These are phyloP conservation scores for Bertia moriformis DNA, from an alignment of 2,329 filamentous ascomycete species.

Conservation along the genomic window DNA sequence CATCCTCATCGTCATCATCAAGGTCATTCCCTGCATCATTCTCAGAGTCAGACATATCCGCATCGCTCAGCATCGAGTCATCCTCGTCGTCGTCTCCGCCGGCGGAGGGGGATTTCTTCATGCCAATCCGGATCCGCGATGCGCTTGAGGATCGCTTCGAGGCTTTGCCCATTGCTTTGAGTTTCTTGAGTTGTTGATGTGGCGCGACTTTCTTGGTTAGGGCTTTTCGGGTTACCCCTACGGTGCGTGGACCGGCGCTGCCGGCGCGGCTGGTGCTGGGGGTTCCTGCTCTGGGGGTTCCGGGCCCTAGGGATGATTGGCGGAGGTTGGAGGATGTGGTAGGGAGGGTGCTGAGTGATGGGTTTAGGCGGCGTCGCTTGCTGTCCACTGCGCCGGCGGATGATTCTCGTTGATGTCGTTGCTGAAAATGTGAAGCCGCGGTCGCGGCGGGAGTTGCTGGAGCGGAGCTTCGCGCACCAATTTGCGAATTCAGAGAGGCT, in stretches of 20 bases:
- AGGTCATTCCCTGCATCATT: constrained; percentile 14
- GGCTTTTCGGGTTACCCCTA: constrained; percentile 23
- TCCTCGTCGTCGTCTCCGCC: constrained; percentile 30
- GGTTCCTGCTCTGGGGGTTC: constrained; percentile 46
- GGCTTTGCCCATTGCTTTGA: constrained; percentile 16
- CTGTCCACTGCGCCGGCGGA: constrained; percentile 35
- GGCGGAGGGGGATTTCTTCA: constrained; percentile 23
- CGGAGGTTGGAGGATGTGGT: constrained; percentile 36
- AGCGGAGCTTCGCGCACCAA: constrained; percentile 19
- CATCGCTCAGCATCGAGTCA: constrained; percentile 34
- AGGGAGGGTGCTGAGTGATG: constrained; percentile 34
- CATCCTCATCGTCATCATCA: constrained; percentile 26
- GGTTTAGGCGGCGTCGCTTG: constrained; percentile 42
- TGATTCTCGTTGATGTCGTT: constrained; percentile 36
- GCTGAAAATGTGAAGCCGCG: constrained; percentile 21
- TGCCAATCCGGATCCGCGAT: constrained; percentile 15
- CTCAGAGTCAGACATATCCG: constrained; percentile 29
- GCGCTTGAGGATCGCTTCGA: constrained; percentile 24
- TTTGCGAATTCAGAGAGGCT: constrained; percentile 22
- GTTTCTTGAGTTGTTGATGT: constrained; percentile 20
- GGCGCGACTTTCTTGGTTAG: constrained; percentile 37
- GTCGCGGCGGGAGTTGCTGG: constrained; percentile 24
- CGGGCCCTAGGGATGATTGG: constrained; percentile 45
- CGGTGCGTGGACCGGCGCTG: constrained; percentile 35
- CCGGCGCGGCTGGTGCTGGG: constrained; percentile 37